Base-by-base conservation (phyloP, 2,329 filamentous ascomycete species). In the Trichoderma simmonsii region DNA sequence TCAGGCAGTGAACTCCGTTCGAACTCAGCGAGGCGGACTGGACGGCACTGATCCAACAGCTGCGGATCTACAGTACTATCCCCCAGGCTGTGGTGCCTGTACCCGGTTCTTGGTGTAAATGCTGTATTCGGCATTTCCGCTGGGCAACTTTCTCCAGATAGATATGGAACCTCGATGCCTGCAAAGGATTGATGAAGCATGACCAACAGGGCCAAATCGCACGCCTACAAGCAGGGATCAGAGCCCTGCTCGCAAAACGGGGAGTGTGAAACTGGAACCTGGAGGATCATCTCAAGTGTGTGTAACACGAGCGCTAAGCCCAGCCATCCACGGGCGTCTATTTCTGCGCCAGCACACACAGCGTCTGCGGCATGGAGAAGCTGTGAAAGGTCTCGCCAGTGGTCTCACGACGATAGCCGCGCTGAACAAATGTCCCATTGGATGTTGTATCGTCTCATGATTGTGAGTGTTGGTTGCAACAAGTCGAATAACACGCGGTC, bases 281-380 rank as follows among this genome's bases (percentile, higher is more conserved):
- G 61, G 59, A 61, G 30, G 32, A 39, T 39, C 7, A 14, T 32
- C 15, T 39, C 30, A 39, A 32, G 56, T 18, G 26, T 30, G 71
- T 57, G 65, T 61, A 48, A 59, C 71, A 32, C 32, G 61, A 60
- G 69, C 69, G 32, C 34, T 59, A 60, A 65, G 28, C 48, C 48
- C 54, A 54, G 21, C 32, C 61, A 51, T 48, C 32, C 61, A 71
- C 26, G 14, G 51, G 61, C 69, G 51, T 39, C 60, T 70, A 57
- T 54, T 36, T 36, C 57, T 21, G 15, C 28, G 28, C 36, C 36
- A 26, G 57, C 57, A 39, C 32, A 39, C 15, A 28, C 21, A 61
- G 6, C 39, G 43, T 64, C 62, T 8, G 62, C 9, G 61, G 39
- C n/a, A 28, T 28, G 30, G 63, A 26, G 18, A 4, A 59, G 21